These are phyloP conservation scores for Edaphochlamys debaryana DNA, from an alignment of 139 green algal species.

Conservation along the genomic window DNA sequence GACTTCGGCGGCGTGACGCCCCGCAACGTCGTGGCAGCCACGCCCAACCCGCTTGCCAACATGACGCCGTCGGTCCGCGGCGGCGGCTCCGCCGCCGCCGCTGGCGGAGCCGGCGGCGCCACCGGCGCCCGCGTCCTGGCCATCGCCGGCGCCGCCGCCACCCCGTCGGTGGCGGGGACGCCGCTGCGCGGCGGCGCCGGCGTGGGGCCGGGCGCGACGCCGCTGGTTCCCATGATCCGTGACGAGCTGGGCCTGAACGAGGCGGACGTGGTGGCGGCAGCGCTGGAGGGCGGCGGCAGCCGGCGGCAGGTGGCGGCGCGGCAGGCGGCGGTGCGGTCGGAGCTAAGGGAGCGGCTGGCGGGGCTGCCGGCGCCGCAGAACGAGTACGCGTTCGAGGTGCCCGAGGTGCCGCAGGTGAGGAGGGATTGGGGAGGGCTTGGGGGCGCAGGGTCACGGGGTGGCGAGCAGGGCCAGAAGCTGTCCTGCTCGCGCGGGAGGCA, in stretches of 20 bases:
- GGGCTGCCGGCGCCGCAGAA: conserved; percentile 88
- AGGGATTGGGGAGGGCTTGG: conserved; percentile 48
- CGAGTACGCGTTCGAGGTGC: conserved; percentile 89
- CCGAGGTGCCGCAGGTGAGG: conserved; percentile 65
- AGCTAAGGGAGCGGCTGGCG: conserved; percentile 76
- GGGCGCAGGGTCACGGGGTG: conserved; percentile 66
- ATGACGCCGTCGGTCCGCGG: conserved; percentile 60
- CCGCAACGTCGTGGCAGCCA: conserved; percentile 46
- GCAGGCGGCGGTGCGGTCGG: conserved; percentile 41
- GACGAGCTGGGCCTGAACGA: conserved; percentile 93
- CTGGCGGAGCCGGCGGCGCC: conserved; percentile 23
- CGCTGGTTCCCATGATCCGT: conserved; percentile 70
- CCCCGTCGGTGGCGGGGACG: conserved; percentile 48
- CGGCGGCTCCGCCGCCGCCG: no score
- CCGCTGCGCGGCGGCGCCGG: conserved; percentile 29
- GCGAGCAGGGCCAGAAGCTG: no score
- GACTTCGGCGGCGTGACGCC: conserved; percentile 79
- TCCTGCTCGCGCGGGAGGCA: conserved; percentile 11
- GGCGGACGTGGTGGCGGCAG: conserved; percentile 19
- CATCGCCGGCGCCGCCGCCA: conserved; percentile 53
- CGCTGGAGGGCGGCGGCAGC: conserved; percentile 34
- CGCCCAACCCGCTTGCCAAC: conserved; percentile 75
- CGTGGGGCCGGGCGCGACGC: conserved; percentile 50
- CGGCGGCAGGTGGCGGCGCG: conserved; percentile 30
- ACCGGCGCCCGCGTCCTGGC: conserved; percentile 22